These are phyloP conservation scores for Cucumis hystrix DNA, from an alignment of 306 rosid genomes.

Conservation along the genomic window DNA sequence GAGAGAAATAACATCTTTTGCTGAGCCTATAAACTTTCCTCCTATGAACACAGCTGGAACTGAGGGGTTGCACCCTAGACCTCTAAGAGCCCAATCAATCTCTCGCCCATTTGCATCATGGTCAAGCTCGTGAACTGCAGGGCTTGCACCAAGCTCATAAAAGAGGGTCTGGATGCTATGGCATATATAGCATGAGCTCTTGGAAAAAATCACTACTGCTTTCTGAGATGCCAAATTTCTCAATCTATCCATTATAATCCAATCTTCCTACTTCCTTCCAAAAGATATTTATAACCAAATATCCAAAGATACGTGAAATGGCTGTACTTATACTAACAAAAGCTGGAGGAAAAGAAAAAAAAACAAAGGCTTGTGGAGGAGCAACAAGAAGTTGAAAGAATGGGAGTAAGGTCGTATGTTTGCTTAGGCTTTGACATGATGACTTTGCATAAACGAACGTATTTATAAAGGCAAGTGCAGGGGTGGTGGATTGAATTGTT, in stretches of 20 bases:
- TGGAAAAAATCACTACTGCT: slow-evolving; percentile 90
- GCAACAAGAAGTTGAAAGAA: slow-evolving; percentile 1
- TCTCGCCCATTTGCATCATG: slow-evolving; percentile 61
- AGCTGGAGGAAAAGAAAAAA: neutral
- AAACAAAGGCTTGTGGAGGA: slow-evolving; percentile 1
- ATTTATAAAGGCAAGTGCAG: slow-evolving; percentile 51
- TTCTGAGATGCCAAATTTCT: slow-evolving; percentile 80
- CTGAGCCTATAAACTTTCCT: slow-evolving; percentile 73
- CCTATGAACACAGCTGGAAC: slow-evolving; percentile 96
- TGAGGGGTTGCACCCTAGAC: slow-evolving; percentile 77
- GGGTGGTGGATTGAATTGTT: slow-evolving; percentile 28
- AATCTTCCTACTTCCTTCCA: neutral
- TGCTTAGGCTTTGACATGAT: slow-evolving; percentile 27
- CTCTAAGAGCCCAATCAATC: slow-evolving; percentile 69
- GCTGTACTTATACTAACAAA: neutral
- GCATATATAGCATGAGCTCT: slow-evolving; percentile 94
- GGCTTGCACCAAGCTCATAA: slow-evolving; percentile 92
- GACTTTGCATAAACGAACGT: slow-evolving; percentile 29
- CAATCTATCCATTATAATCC: slow-evolving; percentile 53
- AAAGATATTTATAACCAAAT: neutral
- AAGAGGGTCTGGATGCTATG: slow-evolving; percentile 83
- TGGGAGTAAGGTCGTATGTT: slow-evolving; percentile 11
- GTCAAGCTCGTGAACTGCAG: slow-evolving; percentile 85
- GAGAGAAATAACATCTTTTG: slow-evolving; percentile 81
- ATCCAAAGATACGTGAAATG: neutral